Conservation (phyloP, 331 rosid species). For the Erythrophleum ivorense region DNA sequence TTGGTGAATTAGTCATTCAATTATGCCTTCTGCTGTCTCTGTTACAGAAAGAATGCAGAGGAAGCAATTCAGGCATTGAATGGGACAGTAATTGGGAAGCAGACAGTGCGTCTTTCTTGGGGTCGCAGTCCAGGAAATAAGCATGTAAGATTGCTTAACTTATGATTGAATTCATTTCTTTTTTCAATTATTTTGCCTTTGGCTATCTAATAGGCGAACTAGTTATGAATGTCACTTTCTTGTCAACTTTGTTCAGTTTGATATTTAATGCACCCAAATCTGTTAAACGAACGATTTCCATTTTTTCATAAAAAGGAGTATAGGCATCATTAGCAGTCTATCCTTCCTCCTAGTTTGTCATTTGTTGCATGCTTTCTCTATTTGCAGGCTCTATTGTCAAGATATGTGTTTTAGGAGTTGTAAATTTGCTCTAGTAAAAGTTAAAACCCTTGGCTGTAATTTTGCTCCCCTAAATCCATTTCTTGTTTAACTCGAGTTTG, state of each 20-base stretch:
- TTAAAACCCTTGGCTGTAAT: not conserved
- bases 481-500: slow-evolving; percentile 19
- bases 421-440: not conserved
- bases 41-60: slow-evolving; percentile 67
- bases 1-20: not conserved
- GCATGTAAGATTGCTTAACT: slow-evolving; percentile 52
- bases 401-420: not conserved
- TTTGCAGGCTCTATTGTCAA: not conserved
- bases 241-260: not conserved
- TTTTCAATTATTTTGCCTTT: not conserved
- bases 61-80: slow-evolving; percentile 69
- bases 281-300: not conserved
- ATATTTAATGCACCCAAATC: not conserved
- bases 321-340: not conserved
- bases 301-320: not conserved
- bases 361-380: not conserved
- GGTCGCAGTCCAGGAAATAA: slow-evolving; percentile 78
- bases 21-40: not conserved
- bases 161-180: not conserved
- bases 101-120: slow-evolving; percentile 79
- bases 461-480: not conserved
- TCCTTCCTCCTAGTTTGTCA: not conserved
- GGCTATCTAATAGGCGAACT: not conserved
- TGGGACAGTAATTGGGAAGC: slow-evolving; percentile 72
- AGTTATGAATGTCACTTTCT: not conserved